A percentile compares a stretch with the other conserved stretches of the same genome.
Evolutionary conservation across 495 filamentous ascomycete species (phyloP).

Genomic region (Platismatia glauca): DNA sequence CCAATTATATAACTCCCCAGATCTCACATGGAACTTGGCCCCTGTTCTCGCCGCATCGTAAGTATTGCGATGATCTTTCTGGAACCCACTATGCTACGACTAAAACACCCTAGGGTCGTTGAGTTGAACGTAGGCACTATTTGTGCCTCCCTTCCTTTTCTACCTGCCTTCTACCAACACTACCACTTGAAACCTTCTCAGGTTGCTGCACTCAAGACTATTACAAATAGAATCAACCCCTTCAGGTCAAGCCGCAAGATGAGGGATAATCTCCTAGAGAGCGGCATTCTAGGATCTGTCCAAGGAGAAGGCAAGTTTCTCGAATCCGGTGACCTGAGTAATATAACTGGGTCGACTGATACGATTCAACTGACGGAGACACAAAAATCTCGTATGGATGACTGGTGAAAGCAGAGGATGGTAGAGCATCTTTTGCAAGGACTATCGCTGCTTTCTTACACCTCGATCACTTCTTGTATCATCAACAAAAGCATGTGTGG

Average conservation of each 20-base stretch:
- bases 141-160: slow-evolving; percentile 3
- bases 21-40: slow-evolving; percentile 1
- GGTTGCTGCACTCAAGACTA: neutral
- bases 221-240: neutral
- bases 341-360: neutral
- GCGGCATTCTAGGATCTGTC: slow-evolving; percentile 5
- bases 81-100: neutral
- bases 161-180: slow-evolving; percentile 5
- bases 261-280: neutral
- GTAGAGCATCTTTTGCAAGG: neutral
- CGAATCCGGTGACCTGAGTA: neutral
- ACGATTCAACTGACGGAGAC: neutral
- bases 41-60: neutral
- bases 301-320: slow-evolving; percentile 6
- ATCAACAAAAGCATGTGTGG: neutral
- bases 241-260: neutral
- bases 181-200: neutral
- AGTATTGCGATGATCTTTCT: neutral
- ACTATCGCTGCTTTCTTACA: neutral
- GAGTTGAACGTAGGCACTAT: slow-evolving; percentile 2
- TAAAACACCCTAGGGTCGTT: neutral
- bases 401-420: neutral
- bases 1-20: neutral
- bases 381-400: neutral
- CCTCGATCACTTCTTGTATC: neutral